Base-by-base conservation (phyloP, 192 early-diverging fungal genomes). In the Backusella macrospora region DNA sequence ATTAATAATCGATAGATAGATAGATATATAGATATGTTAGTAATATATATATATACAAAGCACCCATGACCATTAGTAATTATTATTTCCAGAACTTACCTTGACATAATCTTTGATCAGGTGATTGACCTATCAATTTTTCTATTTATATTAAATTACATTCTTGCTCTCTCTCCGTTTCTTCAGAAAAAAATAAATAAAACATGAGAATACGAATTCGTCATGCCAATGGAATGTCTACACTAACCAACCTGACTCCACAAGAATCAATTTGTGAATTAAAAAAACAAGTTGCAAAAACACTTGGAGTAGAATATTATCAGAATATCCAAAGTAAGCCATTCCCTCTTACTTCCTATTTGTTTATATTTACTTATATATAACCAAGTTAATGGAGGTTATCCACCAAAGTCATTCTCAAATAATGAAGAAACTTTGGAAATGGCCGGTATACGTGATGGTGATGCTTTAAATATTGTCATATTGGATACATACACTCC, bases 171-270 rank as follows among this genome's bases (percentile, higher is more conserved):
- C n/a, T n/a, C n/a, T n/a, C n/a, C n/a, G n/a, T n/a, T n/a, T n/a
- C n/a, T n/a, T n/a, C n/a, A 46, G 2, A 14, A 46, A 46, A 23
- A 55, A 55, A 23, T 23, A 15, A 9, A 48, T 18, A 18, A 10
- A 59, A n/a, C 14, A 79, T 85, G 84, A 80, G 84, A 77, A 74
- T 85, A 65, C 76, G 84, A 18, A 75, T 82, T 66, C 70, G 84
- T 52, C 81, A 85, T 70, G 77, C 76, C 43, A 73, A 74, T 5
- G 84, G 84, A 21, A 73, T 75, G 13, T 74, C 77, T 13, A 85
- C 81, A 8, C 43, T 85, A 9, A 63, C 78, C 1, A 42, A 62
- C 18, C 55, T 81, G 10, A 62, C 62, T 18, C 64, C 68, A 16
- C 70, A 80, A 26, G 74, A 72, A 14, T 77, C 72, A 13, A 34